phyloP scores from a whole-genome alignment of 2,329 filamentous ascomycete species.

The Rutstroemia sp. region DNA sequence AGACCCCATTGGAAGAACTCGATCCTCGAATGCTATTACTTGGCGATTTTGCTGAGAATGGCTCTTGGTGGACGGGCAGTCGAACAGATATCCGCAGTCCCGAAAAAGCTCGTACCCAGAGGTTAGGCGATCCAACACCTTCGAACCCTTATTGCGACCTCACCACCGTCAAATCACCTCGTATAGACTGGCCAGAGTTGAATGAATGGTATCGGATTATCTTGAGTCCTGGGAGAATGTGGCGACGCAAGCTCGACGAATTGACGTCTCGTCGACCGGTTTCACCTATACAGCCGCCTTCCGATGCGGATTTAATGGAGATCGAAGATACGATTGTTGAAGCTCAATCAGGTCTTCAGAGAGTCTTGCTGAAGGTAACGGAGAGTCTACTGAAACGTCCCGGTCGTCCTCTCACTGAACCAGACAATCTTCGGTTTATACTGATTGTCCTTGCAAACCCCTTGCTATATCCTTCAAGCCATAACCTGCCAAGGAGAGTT shows the following conservation, averaged over 20 bases:
- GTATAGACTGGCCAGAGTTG: conserved; percentile 68
- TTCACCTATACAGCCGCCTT: conserved; percentile 12
- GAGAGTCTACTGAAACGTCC: conserved; percentile 77
- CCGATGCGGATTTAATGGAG: conserved; percentile 28
- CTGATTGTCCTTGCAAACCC: conserved; percentile 76
- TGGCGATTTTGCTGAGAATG: conserved; percentile 73
- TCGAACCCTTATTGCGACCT: conserved; percentile 25
- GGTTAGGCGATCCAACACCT: conserved; percentile 14
- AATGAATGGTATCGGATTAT: conserved; percentile 68
- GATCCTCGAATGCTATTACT: conserved; percentile 69
- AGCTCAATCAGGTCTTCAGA: conserved; percentile 62
- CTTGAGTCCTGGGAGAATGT: conserved; percentile 59
- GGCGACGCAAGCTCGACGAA: conserved; percentile 53
- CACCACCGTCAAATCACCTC: conserved; percentile 54
- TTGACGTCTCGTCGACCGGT: conserved; percentile 32
- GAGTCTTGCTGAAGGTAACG: conserved; percentile 66
- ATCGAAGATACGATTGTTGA: conserved; percentile 47
- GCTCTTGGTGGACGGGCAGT: conserved; percentile 71
- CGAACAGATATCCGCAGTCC: conserved; percentile 33
- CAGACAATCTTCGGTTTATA: conserved; percentile 68
- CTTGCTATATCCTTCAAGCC: conserved; percentile 48
- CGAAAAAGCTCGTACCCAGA: conserved; percentile 29
- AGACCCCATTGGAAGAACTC: conserved; percentile 45
- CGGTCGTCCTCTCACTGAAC: conserved; percentile 57
- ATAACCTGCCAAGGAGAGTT: background rate